Percentiles rank a stretch among this genome's conserved stretches.
Conservation (phyloP, 257 asterid species). For the Primulina tabacum region DNA sequence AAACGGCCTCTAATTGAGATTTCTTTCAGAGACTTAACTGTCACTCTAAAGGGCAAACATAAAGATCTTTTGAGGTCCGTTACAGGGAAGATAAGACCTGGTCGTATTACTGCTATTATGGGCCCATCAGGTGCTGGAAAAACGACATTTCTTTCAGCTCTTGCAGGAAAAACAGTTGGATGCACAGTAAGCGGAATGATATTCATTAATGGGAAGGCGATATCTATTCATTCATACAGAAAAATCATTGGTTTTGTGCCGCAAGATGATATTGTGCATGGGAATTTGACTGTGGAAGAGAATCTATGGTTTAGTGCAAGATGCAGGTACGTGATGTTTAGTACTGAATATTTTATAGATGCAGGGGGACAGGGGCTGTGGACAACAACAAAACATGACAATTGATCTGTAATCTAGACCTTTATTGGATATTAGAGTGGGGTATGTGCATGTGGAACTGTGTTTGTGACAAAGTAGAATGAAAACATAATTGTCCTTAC, state of each 20-base stretch:
- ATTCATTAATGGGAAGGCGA: constrained; percentile 45
- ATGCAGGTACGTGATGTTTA: constrained; percentile 48
- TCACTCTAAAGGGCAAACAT: constrained; percentile 52
- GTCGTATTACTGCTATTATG: constrained; percentile 57
- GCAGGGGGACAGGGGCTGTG: not conserved
- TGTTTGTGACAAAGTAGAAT: not conserved
- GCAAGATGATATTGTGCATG: constrained; percentile 67
- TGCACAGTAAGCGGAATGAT: constrained; percentile 50
- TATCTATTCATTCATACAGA: constrained; percentile 47
- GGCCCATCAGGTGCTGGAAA: constrained; percentile 73
- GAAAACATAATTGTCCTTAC: not conserved
- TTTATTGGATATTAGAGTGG: not conserved
- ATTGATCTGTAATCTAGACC: not conserved
- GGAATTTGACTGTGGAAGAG: constrained; percentile 65
- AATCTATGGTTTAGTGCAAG: constrained; percentile 64
- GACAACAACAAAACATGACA: not conserved
- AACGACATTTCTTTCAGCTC: constrained; percentile 62
- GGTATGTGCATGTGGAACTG: not conserved
- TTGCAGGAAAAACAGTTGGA: constrained; percentile 61
- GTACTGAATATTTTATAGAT: not conserved
- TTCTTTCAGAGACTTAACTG: constrained; percentile 46
- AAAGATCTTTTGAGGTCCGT: constrained; percentile 44
- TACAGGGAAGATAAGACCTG: constrained; percentile 54
- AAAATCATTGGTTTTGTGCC: constrained; percentile 62
- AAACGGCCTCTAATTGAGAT: constrained; percentile 54